A percentile compares a stretch with the other conserved stretches of the same genome.
Conservation (phyloP, 768 basidiomycete genomes). For the Suillus decipiens region DNA sequence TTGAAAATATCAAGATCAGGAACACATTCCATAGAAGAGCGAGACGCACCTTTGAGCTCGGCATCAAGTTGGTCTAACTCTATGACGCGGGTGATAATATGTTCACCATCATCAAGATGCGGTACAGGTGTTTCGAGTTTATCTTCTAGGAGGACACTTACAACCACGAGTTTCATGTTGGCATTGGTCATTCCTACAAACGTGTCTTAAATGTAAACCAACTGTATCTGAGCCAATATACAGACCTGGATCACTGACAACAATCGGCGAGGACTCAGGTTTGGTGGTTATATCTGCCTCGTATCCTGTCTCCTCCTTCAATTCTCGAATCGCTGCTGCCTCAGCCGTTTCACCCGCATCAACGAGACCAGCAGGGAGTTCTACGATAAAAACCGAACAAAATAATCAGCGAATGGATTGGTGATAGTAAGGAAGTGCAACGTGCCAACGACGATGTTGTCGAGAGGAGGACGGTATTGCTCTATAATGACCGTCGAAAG, state of each 20-base stretch:
- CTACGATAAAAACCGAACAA: conserved; percentile 27
- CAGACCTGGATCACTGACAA: conserved; percentile 73
- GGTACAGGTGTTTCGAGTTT: conserved; percentile 68
- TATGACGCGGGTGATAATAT: conserved; percentile 73
- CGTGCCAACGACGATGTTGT: conserved; percentile 71
- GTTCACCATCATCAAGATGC: conserved; percentile 84
- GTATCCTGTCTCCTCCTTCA: conserved; percentile 93
- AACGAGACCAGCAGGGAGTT: conserved; percentile 73
- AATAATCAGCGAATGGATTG: neutral
- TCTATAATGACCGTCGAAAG: conserved; percentile 84
- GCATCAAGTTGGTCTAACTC: conserved; percentile 63
- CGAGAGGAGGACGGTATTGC: conserved; percentile 89
- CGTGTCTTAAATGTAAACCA: neutral
- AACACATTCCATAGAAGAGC: neutral
- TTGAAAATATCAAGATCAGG: conserved; percentile 25
- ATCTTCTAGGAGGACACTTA: conserved; percentile 68
- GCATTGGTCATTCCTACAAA: conserved; percentile 86
- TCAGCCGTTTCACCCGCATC: conserved; percentile 85
- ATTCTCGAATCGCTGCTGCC: conserved; percentile 80
- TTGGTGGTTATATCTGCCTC: conserved; percentile 55
- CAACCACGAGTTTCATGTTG: conserved; percentile 84
- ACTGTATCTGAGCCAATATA: conserved; percentile 1
- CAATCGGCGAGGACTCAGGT: conserved; percentile 59
- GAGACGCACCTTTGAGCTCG: conserved; percentile 64
- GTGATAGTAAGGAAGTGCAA: neutral